These are phyloP conservation scores for Groenewaldozyma salmanticensis DNA, from an alignment of 805 yeast species.

Conservation along the genomic window DNA sequence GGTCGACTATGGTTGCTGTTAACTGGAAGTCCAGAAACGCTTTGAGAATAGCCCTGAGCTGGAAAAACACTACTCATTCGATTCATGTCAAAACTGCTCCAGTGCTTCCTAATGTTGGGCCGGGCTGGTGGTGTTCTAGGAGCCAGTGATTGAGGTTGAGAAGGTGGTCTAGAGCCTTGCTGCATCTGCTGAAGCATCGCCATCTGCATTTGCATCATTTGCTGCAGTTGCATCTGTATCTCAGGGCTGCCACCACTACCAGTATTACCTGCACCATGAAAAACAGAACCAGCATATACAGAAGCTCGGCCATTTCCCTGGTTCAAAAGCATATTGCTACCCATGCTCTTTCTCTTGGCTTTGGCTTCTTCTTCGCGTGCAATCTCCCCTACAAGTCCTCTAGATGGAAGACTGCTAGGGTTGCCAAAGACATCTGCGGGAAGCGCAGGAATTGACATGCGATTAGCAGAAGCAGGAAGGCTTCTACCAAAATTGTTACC, in stretches of 20 bases:
- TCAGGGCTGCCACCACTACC: slow-evolving; percentile 8
- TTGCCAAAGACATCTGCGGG: slow-evolving; percentile 2
- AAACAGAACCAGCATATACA: slow-evolving; percentile 8
- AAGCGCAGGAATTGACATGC: not conserved
- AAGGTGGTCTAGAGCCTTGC: slow-evolving; percentile 4
- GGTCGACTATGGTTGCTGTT: slow-evolving; percentile 8
- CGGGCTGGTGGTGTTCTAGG: too few species aligned
- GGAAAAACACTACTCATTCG: not conserved
- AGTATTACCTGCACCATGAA: slow-evolving; percentile 6
- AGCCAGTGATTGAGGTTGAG: slow-evolving; percentile 3
- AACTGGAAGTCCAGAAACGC: slow-evolving; percentile 4
- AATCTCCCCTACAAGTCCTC: slow-evolving; percentile 33
- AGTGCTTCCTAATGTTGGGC: slow-evolving; percentile 5
- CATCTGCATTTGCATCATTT: slow-evolving; percentile 25
- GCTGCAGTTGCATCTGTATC: slow-evolving; percentile 25
- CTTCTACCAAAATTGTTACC: not conserved
- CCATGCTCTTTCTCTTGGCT: slow-evolving; percentile 18
- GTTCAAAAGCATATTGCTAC: not conserved
- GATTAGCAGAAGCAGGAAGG: slow-evolving; percentile 1
- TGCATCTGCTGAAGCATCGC: slow-evolving; percentile 21
- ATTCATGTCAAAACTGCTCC: slow-evolving; percentile 14
- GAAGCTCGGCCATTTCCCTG: not conserved
- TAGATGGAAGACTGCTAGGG: slow-evolving; percentile 9
- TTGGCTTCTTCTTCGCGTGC: slow-evolving; percentile 31
- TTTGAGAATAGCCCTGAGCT: not conserved